phyloP scores from a whole-genome alignment of 2,329 filamentous ascomycete species.

The Aspergillus japonicus region DNA sequence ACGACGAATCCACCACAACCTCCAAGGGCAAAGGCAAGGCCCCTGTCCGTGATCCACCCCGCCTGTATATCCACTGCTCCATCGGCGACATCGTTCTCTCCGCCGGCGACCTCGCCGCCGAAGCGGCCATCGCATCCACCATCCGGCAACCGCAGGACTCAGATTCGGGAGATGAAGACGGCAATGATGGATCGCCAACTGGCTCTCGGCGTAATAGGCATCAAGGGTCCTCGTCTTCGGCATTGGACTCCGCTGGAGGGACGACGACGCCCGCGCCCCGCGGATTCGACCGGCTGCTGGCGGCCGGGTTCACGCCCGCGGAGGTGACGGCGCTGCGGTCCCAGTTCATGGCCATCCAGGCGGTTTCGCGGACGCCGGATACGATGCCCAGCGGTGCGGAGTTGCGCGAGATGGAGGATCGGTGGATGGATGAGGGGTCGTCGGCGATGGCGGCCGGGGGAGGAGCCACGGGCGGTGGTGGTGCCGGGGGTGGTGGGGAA shows the following conservation, averaged over 20 bases:
- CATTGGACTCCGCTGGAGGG: not conserved
- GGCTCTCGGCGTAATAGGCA: no score
- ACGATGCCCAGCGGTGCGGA: constrained; percentile 78
- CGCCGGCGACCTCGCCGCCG: constrained; percentile 65
- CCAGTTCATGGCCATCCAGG: constrained; percentile 84
- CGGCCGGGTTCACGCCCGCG: constrained; percentile 74
- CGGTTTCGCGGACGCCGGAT: constrained; percentile 79
- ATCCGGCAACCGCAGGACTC: constrained; percentile 21
- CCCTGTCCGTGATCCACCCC: constrained; percentile 53
- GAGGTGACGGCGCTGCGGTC: constrained; percentile 83
- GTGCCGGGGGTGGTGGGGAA: constrained; percentile 33
- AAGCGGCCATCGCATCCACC: constrained; percentile 50
- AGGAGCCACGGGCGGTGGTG: constrained; percentile 32
- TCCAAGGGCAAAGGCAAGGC: constrained; percentile 63
- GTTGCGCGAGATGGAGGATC: constrained; percentile 77
- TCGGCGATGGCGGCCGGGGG: constrained; percentile 47
- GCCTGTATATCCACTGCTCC: constrained; percentile 90
- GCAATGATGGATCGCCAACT: not conserved
- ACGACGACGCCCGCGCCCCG: constrained; percentile 56
- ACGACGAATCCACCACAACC: constrained; percentile 12
- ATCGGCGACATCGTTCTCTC: constrained; percentile 75
- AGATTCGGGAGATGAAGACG: constrained; percentile 2
- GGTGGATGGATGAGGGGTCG: constrained; percentile 74
- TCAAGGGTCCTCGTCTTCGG: no score
- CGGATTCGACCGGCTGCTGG: constrained; percentile 84